Base-by-base conservation (phyloP, 2,329 filamentous ascomycete genomes). In the Ascochyta pisi region DNA sequence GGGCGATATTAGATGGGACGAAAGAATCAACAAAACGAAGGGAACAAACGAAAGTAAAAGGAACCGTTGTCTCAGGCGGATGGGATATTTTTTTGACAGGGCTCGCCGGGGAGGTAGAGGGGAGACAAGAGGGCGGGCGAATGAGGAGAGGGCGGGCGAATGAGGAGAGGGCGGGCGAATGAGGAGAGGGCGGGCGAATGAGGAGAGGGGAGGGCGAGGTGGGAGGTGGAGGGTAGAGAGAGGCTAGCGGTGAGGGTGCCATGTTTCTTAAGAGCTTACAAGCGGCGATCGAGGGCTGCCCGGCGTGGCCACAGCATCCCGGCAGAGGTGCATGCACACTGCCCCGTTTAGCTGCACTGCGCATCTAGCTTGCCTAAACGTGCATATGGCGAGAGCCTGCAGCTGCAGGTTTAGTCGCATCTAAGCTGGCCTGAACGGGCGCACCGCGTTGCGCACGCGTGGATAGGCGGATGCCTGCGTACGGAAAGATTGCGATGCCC, bases 151-250 rank as follows among this genome's bases (percentile, higher is more conserved):
- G 70, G 71, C 8, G 24, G 16, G 19, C 19, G 19, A 19, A 19
- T 19, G 19, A 19, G 19, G 19, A 19, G 19, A 19, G 19, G 19
- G 71, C 62, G 67, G 72, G 65, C 70, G 73, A 76, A 77, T 77
- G 74, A 73, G 73, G 69, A 74, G 66, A 74, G 75, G 73, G 77
- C 8, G 24, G 16, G 19, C 19, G 19, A 19, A 19, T 19, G 19
- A 19, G 19, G 19, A 19, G 19, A 19, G 19, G 19, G 71, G 69
- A 74, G 66, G 74, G 76, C 73, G 77, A 75, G 75, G 76, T 70
- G 70, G 66, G 71, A 74, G 74, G 74, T 71, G 72, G 67, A 74
- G 72, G 71, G 70, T 73, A 71, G 66, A 68, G 73, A 71, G 71
- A 46, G 64, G 67, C 67, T 76, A 74, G 67, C 65, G 64, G 65